Evolutionary conservation across 1,139 yeast genomes (phyloP).

Genomic region (Schizosaccharomyces versatilis): DNA sequence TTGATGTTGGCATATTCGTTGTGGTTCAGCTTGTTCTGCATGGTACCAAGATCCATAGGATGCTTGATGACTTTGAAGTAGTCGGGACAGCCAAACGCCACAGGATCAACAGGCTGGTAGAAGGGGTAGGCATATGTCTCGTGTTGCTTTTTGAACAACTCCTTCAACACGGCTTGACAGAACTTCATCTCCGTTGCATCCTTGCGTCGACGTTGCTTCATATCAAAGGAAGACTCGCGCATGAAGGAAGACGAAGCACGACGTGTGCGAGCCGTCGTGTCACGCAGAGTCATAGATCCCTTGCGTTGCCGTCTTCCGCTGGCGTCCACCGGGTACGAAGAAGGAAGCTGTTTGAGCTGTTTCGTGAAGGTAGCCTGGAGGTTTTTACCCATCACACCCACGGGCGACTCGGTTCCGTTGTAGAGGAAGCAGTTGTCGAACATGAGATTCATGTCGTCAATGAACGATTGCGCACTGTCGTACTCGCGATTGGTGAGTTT

Average conservation of each 20-base stretch:
- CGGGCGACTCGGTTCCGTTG: conserved; percentile 65
- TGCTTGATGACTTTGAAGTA: conserved; percentile 64
- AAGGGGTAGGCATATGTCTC: conserved; percentile 74
- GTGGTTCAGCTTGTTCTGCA: conserved; percentile 56
- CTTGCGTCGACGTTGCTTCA: conserved; percentile 78
- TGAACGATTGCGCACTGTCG: conserved; percentile 42
- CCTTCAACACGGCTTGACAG: conserved; percentile 65
- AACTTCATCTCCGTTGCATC: conserved; percentile 74
- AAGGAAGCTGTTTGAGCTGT: conserved; percentile 81
- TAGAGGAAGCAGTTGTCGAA: conserved; percentile 61
- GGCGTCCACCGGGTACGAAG: conserved; percentile 30
- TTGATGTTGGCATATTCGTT: conserved; percentile 78
- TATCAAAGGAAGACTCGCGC: conserved; percentile 77
- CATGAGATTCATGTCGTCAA: conserved; percentile 66
- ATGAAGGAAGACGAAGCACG: conserved; percentile 31
- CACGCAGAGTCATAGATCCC: conserved; percentile 29
- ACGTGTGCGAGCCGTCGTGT: conserved; percentile 81
- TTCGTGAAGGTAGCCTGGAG: conserved; percentile 82
- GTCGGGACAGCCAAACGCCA: conserved; percentile 77
- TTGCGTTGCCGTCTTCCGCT: conserved; percentile 25
- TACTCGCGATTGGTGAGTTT: conserved; percentile 53
- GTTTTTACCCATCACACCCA: conserved; percentile 76
- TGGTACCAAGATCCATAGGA: conserved; percentile 89
- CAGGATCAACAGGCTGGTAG: conserved; percentile 83
- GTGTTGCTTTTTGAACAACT: conserved; percentile 61